A percentile compares a stretch with the other conserved stretches of the same genome.
Evolutionary conservation across 306 rosid genomes (phyloP).

Genomic region (Spatholobus suberectus): DNA sequence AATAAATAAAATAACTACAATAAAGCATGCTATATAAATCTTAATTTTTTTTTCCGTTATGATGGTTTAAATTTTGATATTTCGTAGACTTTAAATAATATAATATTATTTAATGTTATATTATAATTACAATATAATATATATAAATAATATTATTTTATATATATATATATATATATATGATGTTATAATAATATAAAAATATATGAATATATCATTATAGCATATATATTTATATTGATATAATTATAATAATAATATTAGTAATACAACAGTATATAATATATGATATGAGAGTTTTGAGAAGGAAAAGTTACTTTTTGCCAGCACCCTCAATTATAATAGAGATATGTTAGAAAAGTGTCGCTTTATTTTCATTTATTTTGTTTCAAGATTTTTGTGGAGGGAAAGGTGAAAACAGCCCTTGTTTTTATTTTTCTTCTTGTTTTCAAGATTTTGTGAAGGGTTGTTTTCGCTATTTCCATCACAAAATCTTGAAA

Average conservation of each 20-base stretch:
- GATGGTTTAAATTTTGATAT: not conserved
- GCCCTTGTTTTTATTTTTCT: not conserved
- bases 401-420: not conserved
- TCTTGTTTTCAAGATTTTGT: not conserved
- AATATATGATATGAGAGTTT: not conserved
- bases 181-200: not conserved
- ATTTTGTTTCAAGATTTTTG: not conserved
- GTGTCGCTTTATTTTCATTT: not conserved
- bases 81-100: not conserved
- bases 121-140: not conserved
- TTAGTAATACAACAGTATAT: not conserved
- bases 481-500: slow-evolving; percentile 3
- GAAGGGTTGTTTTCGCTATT: slow-evolving; percentile 12
- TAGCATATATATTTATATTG: not conserved
- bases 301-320: not conserved
- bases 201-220: not conserved
- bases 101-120: not conserved
- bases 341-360: not conserved
- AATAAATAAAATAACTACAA: not conserved
- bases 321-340: not conserved
- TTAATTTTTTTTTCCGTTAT: not conserved
- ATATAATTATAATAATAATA: not conserved
- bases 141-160: not conserved
- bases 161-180: not conserved
- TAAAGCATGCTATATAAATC: not conserved